Base-by-base conservation (phyloP, 805 yeast species). In the Lipomyces lipofer region DNA sequence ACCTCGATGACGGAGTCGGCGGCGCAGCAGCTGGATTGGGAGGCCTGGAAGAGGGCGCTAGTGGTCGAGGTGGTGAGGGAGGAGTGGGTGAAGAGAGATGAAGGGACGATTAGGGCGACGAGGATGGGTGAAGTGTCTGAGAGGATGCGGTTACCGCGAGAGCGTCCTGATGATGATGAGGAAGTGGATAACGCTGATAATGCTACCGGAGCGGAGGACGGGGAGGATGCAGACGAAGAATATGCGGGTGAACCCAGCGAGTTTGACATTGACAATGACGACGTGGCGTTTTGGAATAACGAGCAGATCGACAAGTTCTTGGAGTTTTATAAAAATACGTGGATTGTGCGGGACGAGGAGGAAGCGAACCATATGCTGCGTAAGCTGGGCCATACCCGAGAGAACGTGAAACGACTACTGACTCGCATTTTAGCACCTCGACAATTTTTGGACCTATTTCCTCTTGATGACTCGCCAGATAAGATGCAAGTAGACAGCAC, bases 1-100 rank as follows among this genome's bases (percentile, higher is more conserved):
- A 32, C 25, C 13, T 29, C 49, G 19, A n/a, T 21, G n/a, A 12
- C 54, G 7, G 63, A 49, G 22, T 56, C 39, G 27, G 56, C 62
- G 2, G 52, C 56, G 7, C 55, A 48, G 19, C 45, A 43, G 15
- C 42, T 51, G 2, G 57, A 60, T 19, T 60, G 63, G 63, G 24
- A 27, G n/a, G 7, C n/a, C 8, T 60, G 64, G 64, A 38, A 42
- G 30, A 15, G 9, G 5, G 33, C 15, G 21, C 15, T 58, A 2
- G 13, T 47, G 2, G 12, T 27, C 19, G n/a, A 36, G 4, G 35
- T 52, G 56, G 22, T 55, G 22, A 29, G 21, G 22, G 46, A 43
- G 17, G 45, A 45, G 24, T 47, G 48, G 51, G 51, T 51, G 10
- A 22, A 19, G 19, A 28, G 38, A 8, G 58, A 52, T 28, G 35